Percentiles rank a stretch among this genome's conserved stretches.
phyloP scores from a whole-genome alignment of 768 basidiomycete genomes.

The Lanmaoa pseudosensibilis region DNA sequence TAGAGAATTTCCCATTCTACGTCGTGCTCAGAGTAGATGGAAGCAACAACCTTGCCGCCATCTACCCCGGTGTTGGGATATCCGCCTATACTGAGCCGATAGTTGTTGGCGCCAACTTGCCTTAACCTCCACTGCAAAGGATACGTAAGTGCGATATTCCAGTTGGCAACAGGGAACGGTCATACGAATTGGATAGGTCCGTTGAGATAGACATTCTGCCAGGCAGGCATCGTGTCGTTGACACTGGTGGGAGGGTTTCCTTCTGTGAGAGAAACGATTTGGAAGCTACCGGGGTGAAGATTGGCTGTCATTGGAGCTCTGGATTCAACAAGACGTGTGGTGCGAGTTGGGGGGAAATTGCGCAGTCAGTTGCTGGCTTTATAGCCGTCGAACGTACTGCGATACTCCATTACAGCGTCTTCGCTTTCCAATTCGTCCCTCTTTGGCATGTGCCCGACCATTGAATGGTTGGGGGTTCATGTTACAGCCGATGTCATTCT shows the following conservation, averaged over 20 bases:
- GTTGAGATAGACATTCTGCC: not conserved
- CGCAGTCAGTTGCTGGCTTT: not conserved
- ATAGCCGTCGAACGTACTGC: not conserved
- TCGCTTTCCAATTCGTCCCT: too few species aligned
- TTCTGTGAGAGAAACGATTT: not conserved
- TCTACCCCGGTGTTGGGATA: not conserved
- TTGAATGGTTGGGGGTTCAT: not conserved
- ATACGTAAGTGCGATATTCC: not conserved
- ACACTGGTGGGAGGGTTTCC: not conserved
- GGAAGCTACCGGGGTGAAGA: not conserved
- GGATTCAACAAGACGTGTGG: not conserved
- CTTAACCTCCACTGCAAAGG: not conserved
- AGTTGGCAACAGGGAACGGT: too few species aligned
- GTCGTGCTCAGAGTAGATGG: not conserved
- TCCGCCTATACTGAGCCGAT: not conserved
- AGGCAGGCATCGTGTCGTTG: not conserved
- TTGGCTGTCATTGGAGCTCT: not conserved
- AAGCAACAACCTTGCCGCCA: not conserved
- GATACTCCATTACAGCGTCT: not conserved
- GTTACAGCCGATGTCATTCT: not conserved
- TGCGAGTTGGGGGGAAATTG: not conserved
- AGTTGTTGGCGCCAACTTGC: not conserved
- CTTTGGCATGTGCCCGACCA: too few species aligned
- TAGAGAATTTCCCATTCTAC: not conserved
- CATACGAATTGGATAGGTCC: not conserved